Conservation (phyloP, 306 rosid species). For the Glycine tomentella region DNA sequence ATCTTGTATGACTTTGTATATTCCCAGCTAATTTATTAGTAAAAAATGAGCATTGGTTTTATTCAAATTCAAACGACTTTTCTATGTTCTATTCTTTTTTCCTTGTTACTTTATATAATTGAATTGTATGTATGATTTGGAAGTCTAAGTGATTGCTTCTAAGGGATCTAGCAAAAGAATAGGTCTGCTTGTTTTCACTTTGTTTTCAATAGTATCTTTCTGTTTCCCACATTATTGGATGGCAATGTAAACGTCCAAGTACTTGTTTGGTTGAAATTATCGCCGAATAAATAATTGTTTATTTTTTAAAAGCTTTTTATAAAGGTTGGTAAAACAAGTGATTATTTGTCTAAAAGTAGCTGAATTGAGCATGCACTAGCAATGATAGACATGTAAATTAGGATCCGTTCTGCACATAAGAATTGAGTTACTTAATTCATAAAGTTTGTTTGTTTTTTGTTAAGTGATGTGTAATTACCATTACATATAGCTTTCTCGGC, state of each 20-base stretch:
- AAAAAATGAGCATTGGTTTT: slow-evolving; percentile 41
- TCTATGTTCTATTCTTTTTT: not conserved
- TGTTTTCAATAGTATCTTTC: not conserved
- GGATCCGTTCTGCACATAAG: no score
- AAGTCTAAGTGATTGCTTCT: not conserved
- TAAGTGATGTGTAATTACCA: no score
- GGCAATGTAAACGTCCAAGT: not conserved
- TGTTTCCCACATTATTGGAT: not conserved
- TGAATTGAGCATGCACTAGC: not conserved
- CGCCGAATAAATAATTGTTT: not conserved
- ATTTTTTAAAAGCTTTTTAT: not conserved
- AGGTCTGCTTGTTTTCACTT: not conserved
- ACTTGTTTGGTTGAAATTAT: not conserved
- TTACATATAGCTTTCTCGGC: no score
- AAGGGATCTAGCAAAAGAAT: slow-evolving; percentile 17
- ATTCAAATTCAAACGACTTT: not conserved
- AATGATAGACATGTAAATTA: no score
- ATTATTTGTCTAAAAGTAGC: not conserved
- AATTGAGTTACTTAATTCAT: no score
- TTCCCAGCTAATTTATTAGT: slow-evolving; percentile 45
- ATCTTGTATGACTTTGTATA: slow-evolving; percentile 50
- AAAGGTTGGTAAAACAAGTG: not conserved
- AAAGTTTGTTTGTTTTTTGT: no score
- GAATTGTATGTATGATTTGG: slow-evolving; percentile 20
- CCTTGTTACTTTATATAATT: slow-evolving; percentile 17